Conservation (phyloP, 2,329 filamentous ascomycete genomes). For the Aspergillus thermomutatus region DNA sequence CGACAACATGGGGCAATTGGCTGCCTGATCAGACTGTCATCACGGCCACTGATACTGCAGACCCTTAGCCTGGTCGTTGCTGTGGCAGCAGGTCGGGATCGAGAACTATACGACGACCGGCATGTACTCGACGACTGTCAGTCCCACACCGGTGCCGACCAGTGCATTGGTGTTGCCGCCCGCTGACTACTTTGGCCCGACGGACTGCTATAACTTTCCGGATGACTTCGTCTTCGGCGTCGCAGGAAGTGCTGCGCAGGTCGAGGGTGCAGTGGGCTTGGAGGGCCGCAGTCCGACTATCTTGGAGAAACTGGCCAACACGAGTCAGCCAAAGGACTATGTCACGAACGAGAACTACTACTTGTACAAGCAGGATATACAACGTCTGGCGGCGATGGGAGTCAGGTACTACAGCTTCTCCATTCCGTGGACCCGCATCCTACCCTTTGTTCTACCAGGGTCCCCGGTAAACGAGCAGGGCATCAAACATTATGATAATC, state of each 20-base stretch:
- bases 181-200: slow-evolving; percentile 47
- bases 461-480: slow-evolving; percentile 47
- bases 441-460: slow-evolving; percentile 45
- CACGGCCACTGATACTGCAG: slow-evolving; percentile 24
- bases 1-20: slow-evolving; percentile 35
- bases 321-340: slow-evolving; percentile 42
- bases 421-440: slow-evolving; percentile 48
- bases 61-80: slow-evolving; percentile 36
- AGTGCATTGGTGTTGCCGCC: slow-evolving; percentile 56
- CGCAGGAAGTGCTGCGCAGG: slow-evolving; percentile 42
- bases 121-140: slow-evolving; percentile 52
- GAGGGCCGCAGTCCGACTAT: slow-evolving; percentile 41
- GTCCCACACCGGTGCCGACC: slow-evolving; percentile 53
- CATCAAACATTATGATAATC: slow-evolving; percentile 48
- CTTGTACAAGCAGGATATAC: slow-evolving; percentile 48
- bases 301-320: slow-evolving; percentile 35
- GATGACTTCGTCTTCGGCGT: slow-evolving; percentile 44
- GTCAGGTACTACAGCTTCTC: slow-evolving; percentile 44
- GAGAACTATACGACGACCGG: slow-evolving; percentile 33
- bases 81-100: slow-evolving; percentile 30
- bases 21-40: slow-evolving; percentile 26
- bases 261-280: slow-evolving; percentile 42
- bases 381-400: slow-evolving; percentile 37
- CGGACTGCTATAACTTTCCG: slow-evolving; percentile 32
- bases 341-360: slow-evolving; percentile 51